Evolutionary conservation across 2,329 filamentous ascomycete species (phyloP), one percentile per base, ranked within the genome.

Genomic region (Aureobasidium sp.): DNA sequence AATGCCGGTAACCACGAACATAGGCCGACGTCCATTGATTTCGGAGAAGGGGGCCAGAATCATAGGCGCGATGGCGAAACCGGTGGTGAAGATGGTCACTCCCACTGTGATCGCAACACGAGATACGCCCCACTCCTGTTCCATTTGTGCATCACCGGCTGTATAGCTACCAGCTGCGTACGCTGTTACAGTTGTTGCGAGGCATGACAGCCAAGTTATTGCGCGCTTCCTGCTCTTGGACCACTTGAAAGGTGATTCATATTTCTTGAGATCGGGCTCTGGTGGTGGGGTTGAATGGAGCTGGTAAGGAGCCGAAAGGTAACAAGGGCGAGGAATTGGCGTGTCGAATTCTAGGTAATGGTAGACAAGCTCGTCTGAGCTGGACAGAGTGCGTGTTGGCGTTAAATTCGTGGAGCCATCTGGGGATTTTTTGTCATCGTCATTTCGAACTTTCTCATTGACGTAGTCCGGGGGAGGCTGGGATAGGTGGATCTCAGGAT

Each of bases 131-230:
- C 89, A 90, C 68, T 89, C 82, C 1, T 76, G 72, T 1, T 81
- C 81, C 78, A 96, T 85, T 59, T 89, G 81, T 5, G 73, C 73
- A 0, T 85, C 77, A 0, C 89, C 84, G 0, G 90, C 87, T 7
- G 87, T 88, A 73, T 94, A 94, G 2, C 90, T 83, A 3, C 91
- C 91, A 0, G 91, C 89, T 0, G 88, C 83, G 72, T 92, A 95
- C 7, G 90, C 91, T 0, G 91, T 90, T 55, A 92, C 75, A 25
- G 85, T 81, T 0, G 91, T 95, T 1, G 89, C 90, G 7, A 85
- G 73, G 71, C 89, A 95, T 9, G 88, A 90, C 13, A 96, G 79
- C 68, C 81, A 82, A 9, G 93, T 84, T 67, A 89, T 85, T 63
- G 89, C 72, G 29, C 79, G 80, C 72, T 97, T 97, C 63, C 85